phyloP scores from a whole-genome alignment of 1,284 basidiomycete genomes.

The Neolentinus lepideus region DNA sequence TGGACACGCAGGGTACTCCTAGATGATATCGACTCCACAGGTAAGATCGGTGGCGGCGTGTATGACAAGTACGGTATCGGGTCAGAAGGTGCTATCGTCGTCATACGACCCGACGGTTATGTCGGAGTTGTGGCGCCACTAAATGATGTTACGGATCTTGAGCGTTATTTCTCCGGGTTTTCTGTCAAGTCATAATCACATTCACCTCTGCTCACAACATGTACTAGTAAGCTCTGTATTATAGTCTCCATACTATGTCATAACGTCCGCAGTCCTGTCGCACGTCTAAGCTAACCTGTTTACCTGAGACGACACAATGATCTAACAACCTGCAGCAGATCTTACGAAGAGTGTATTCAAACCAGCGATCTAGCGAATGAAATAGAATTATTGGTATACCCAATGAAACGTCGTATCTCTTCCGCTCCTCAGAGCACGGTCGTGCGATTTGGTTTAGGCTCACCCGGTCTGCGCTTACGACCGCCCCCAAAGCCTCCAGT shows the following conservation, averaged over 20 bases:
- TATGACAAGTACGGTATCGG: constrained; percentile 31
- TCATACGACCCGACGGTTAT: constrained; percentile 37
- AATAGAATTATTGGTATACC: too few species aligned
- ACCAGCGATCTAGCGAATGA: too few species aligned
- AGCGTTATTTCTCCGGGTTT: constrained; percentile 45
- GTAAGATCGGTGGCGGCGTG: constrained; percentile 16
- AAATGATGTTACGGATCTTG: constrained; percentile 31
- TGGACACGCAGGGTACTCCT: constrained; percentile 16
- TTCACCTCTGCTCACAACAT: neutral
- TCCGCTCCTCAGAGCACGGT: too few species aligned
- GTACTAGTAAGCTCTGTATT: neutral
- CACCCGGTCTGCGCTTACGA: too few species aligned
- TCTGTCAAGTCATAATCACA: neutral
- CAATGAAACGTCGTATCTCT: too few species aligned
- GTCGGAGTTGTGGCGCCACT: constrained; percentile 43
- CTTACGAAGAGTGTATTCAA: too few species aligned
- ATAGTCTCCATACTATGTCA: too few species aligned
- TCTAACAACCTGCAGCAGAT: too few species aligned
- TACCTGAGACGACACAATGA: too few species aligned
- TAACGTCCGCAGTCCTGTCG: too few species aligned
- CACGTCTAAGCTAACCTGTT: too few species aligned
- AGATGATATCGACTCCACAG: constrained; percentile 15
- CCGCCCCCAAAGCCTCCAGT: neutral
- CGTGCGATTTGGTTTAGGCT: too few species aligned
- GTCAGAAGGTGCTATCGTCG: constrained; percentile 29